Conservation (phyloP, 768 basidiomycete species). For the Tylopilus intermedius region DNA sequence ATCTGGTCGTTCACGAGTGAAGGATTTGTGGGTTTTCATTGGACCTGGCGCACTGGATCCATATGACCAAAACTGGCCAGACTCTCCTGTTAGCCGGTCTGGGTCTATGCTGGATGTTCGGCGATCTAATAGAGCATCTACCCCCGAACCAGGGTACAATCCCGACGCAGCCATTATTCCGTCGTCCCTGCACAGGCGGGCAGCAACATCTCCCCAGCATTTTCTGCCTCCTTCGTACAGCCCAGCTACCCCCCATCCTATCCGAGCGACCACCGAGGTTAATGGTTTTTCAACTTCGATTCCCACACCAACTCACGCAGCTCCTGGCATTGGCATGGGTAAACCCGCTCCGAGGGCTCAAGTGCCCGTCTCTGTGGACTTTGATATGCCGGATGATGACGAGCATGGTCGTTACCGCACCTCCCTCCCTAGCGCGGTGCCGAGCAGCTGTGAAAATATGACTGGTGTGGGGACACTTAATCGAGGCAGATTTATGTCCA, state of each 20-base stretch:
- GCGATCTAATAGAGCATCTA: constrained; percentile 31
- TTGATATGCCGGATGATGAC: constrained; percentile 33
- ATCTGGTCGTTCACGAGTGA: constrained; percentile 63
- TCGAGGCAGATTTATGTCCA: constrained; percentile 25
- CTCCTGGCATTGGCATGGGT: constrained; percentile 41
- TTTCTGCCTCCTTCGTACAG: constrained; percentile 11
- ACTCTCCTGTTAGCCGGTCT: constrained; percentile 33
- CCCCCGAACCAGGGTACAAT: constrained; percentile 26
- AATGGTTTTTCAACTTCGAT: constrained; percentile 19
- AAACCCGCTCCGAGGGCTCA: constrained; percentile 64
- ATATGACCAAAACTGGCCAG: constrained; percentile 31
- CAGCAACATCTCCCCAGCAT: constrained; percentile 30
- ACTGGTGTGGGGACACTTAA: constrained; percentile 54
- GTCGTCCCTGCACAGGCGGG: constrained; percentile 29
- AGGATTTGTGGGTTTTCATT: constrained; percentile 76
- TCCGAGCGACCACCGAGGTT: constrained; percentile 33
- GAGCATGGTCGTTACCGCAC: constrained; percentile 35
- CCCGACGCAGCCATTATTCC: constrained; percentile 23
- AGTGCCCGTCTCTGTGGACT: constrained; percentile 54
- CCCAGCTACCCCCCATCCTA: constrained; percentile 26
- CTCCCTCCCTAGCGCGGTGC: constrained; percentile 51
- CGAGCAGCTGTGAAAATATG: constrained; percentile 53
- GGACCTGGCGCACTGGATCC: constrained; percentile 40
- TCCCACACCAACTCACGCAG: constrained; percentile 18
- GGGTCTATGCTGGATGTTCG: constrained; percentile 35